Percentiles rank a stretch among this genome's conserved stretches.
phyloP scores from a whole-genome alignment of 1,284 basidiomycete genomes.

The Limonomyces culmigenus region DNA sequence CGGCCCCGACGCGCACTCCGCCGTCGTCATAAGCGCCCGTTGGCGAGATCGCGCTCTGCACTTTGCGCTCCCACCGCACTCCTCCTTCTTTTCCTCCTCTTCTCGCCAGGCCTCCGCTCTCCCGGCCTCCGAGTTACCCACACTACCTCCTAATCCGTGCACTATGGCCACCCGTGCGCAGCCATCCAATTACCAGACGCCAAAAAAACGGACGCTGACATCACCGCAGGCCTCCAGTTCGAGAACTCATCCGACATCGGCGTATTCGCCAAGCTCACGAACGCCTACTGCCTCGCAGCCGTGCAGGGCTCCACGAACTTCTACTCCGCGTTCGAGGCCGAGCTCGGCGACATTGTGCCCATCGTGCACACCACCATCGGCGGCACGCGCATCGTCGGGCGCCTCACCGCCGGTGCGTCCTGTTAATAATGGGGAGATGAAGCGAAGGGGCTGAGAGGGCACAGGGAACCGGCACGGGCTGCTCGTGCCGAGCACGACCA shows the following conservation, averaged over 20 bases:
- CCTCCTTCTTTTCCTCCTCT: too few relatives aligned
- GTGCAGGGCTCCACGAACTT: slow-evolving; percentile 96
- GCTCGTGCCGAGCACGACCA: slow-evolving; percentile 89
- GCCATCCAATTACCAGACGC: too few relatives aligned
- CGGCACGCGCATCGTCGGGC: slow-evolving; percentile 88
- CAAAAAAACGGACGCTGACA: too few relatives aligned
- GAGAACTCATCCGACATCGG: slow-evolving; percentile 97
- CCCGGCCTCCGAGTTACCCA: too few relatives aligned
- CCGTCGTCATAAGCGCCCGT: too few relatives aligned
- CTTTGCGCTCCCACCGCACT: too few relatives aligned
- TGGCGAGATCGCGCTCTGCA: too few relatives aligned
- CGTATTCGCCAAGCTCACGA: slow-evolving; percentile 90
- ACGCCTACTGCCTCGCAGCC: slow-evolving; percentile 86
- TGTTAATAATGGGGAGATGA: background rate
- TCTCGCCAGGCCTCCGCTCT: too few relatives aligned
- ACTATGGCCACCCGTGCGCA: background rate
- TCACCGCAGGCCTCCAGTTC: slow-evolving; percentile 64
- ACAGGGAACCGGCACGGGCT: slow-evolving; percentile 88
- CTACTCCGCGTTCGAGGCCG: slow-evolving; percentile 93
- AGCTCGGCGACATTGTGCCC: slow-evolving; percentile 86
- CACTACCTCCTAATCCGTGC: too few relatives aligned
- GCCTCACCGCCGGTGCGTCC: slow-evolving; percentile 73
- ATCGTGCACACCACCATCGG: slow-evolving; percentile 96
- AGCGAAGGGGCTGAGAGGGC: too few relatives aligned
- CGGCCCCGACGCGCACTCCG: too few relatives aligned